phyloP scores from a whole-genome alignment of 345 rosid species.

The Citrus cavaleriei region DNA sequence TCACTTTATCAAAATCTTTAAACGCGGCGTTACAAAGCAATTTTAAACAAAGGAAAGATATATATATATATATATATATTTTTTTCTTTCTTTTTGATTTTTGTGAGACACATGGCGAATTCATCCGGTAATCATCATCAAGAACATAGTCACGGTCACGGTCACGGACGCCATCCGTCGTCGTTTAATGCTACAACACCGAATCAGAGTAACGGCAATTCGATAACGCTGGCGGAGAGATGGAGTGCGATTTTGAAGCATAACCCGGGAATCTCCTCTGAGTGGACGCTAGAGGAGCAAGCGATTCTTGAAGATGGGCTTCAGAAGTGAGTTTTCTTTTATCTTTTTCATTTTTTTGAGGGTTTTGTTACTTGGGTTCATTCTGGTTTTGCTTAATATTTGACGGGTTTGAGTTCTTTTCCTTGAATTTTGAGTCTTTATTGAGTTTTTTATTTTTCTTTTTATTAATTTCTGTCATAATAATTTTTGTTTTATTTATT shows the following conservation, averaged over 20 bases:
- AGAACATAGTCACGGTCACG: constrained; percentile 10
- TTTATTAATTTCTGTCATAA: not conserved
- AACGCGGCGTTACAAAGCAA: not conserved
- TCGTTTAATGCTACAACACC: constrained; percentile 35
- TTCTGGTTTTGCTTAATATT: not conserved
- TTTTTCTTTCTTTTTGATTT: no score
- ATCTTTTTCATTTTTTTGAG: not conserved
- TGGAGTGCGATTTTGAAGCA: constrained; percentile 40
- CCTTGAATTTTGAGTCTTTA: not conserved
- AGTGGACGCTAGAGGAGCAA: constrained; percentile 59
- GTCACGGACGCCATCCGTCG: constrained; percentile 31
- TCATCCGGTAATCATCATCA: constrained; percentile 50
- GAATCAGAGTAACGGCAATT: constrained; percentile 22
- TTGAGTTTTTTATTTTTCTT: not conserved
- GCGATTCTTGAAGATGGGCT: constrained; percentile 47
- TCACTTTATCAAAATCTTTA: not conserved
- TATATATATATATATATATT: no score
- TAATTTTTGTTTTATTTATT: not conserved
- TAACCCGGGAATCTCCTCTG: constrained; percentile 57
- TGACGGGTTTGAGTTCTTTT: not conserved
- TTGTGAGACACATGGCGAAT: constrained; percentile 37
- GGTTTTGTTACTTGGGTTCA: not conserved
- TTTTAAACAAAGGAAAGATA: not conserved
- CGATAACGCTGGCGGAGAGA: constrained; percentile 23
- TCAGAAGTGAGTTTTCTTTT: constrained; percentile 31